phyloP scores from a whole-genome alignment of 345 rosid species.

The Eucalyptus shirleyi region DNA sequence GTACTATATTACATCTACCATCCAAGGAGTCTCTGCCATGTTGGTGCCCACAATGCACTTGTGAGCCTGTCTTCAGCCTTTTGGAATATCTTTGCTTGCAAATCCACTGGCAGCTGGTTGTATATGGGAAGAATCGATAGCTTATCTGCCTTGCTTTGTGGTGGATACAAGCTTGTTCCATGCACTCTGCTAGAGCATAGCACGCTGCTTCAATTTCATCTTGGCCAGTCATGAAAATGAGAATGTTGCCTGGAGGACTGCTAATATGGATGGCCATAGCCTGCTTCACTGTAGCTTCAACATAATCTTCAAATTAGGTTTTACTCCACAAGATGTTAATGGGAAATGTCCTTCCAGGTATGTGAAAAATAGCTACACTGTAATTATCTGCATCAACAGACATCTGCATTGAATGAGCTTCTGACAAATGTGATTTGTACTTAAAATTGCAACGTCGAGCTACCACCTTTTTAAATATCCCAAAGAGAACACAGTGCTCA shows the following conservation, averaged over 20 bases:
- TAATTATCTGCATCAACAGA: slow-evolving; percentile 1
- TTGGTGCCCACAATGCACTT: slow-evolving; percentile 96
- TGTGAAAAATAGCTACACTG: slow-evolving; percentile 87
- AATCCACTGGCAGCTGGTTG: slow-evolving; percentile 92
- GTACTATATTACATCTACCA: slow-evolving; percentile 83
- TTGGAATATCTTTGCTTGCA: slow-evolving; percentile 93
- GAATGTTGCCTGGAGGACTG: slow-evolving; percentile 87
- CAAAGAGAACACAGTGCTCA: slow-evolving; percentile 83
- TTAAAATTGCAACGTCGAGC: slow-evolving; percentile 85
- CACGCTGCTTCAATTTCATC: slow-evolving; percentile 98
- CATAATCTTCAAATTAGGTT: slow-evolving; percentile 91
- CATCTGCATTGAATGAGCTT: background rate
- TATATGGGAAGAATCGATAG: slow-evolving; percentile 86
- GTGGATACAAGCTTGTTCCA: slow-evolving; percentile 80
- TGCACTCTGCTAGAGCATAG: slow-evolving; percentile 76
- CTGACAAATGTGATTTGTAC: background rate
- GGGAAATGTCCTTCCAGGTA: slow-evolving; percentile 93
- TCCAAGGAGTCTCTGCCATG: slow-evolving; percentile 92
- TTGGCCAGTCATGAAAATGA: slow-evolving; percentile 98
- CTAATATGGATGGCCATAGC: slow-evolving; percentile 89
- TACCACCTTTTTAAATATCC: slow-evolving; percentile 88
- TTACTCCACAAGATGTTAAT: slow-evolving; percentile 65
- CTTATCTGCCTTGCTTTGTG: slow-evolving; percentile 52
- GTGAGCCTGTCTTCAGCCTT: slow-evolving; percentile 91
- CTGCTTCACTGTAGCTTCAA: slow-evolving; percentile 95